Percentiles rank a stretch among this genome's conserved stretches.
Conservation (phyloP, 1,284 basidiomycete genomes). For the Pseudozyma pruni region DNA sequence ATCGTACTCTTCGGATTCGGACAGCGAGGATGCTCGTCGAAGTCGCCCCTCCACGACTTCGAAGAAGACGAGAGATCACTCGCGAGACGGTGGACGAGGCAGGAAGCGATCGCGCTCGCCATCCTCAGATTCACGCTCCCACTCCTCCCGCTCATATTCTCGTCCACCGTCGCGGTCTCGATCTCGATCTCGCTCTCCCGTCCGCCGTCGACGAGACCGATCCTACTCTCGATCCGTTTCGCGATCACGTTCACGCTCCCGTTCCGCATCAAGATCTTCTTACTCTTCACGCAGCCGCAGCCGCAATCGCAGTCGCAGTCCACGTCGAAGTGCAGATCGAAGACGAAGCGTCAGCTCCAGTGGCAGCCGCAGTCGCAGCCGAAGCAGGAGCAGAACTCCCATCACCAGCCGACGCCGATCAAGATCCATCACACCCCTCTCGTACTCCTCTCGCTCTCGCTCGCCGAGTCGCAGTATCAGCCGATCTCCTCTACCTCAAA, state of each 20-base stretch:
- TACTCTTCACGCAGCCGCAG: slow-evolving; percentile 11
- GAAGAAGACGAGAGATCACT: slow-evolving; percentile 1
- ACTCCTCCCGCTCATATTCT: slow-evolving; percentile 30
- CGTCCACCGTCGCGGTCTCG: slow-evolving; percentile 47
- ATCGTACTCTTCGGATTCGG: slow-evolving; percentile 12
- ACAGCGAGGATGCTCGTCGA: not conserved
- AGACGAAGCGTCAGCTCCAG: slow-evolving; percentile 9
- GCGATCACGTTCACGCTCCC: slow-evolving; percentile 12
- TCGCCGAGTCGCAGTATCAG: slow-evolving; percentile 4
- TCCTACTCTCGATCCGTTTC: slow-evolving; percentile 6
- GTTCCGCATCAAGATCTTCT: slow-evolving; percentile 6
- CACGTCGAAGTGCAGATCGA: slow-evolving; percentile 4
- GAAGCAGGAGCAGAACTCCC: slow-evolving; percentile 8
- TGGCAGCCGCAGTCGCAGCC: slow-evolving; percentile 1
- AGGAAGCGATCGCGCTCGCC: slow-evolving; percentile 14
- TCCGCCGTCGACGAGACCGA: not conserved
- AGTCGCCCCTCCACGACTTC: slow-evolving; percentile 1
- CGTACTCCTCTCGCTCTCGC: slow-evolving; percentile 14
- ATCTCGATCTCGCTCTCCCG: slow-evolving; percentile 35
- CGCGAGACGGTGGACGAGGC: not conserved
- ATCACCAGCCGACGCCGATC: slow-evolving; percentile 1
- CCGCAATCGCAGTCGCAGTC: slow-evolving; percentile 1
- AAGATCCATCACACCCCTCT: slow-evolving; percentile 12
- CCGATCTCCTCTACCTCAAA: no score
- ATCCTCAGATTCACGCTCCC: slow-evolving; percentile 14